Percentiles rank a stretch among this genome's conserved stretches.
These are phyloP conservation scores for Aquilaria yunnanensis DNA, from an alignment of 345 rosid species.

Conservation along the genomic window DNA sequence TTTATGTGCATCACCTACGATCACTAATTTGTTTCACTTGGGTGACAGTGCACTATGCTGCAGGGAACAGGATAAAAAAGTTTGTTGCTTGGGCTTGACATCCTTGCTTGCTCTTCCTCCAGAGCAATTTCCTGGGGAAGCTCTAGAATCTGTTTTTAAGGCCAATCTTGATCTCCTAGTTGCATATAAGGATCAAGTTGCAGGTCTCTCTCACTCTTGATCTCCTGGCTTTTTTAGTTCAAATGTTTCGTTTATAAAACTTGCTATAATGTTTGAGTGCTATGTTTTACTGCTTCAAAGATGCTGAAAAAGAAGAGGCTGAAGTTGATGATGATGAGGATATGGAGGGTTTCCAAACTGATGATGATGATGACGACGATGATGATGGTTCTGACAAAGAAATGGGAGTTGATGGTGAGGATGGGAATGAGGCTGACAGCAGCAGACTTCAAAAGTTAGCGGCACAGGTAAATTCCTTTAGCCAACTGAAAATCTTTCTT, in stretches of 20 bases:
- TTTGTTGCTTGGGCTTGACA: conserved; percentile 87
- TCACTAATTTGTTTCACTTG: no score
- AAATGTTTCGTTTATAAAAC: conserved; percentile 4
- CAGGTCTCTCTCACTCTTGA: conserved; percentile 33
- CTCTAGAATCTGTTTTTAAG: conserved; percentile 70
- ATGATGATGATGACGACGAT: conserved; percentile 66
- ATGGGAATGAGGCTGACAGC: conserved; percentile 86
- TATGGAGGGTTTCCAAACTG: conserved; percentile 80
- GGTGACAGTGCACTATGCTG: conserved; percentile 10
- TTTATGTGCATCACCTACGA: no score
- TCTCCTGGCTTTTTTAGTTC: conserved; percentile 2
- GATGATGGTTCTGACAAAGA: conserved; percentile 79
- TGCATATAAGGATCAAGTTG: conserved; percentile 84
- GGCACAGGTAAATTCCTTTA: conserved; percentile 48
- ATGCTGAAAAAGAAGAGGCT: conserved; percentile 68
- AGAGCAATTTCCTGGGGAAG: conserved; percentile 75
- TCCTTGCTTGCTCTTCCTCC: conserved; percentile 73
- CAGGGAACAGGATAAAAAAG: conserved; percentile 91
- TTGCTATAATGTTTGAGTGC: background rate
- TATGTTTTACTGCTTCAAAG: conserved; percentile 23
- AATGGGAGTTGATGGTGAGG: conserved; percentile 83
- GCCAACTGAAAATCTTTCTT: background rate
- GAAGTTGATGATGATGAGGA: conserved; percentile 58
- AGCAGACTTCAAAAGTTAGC: conserved; percentile 62
- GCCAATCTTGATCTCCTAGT: conserved; percentile 77